These are phyloP conservation scores for Arabidopsis lyrata DNA, from an alignment of 441 rosid species.

Conservation along the genomic window DNA sequence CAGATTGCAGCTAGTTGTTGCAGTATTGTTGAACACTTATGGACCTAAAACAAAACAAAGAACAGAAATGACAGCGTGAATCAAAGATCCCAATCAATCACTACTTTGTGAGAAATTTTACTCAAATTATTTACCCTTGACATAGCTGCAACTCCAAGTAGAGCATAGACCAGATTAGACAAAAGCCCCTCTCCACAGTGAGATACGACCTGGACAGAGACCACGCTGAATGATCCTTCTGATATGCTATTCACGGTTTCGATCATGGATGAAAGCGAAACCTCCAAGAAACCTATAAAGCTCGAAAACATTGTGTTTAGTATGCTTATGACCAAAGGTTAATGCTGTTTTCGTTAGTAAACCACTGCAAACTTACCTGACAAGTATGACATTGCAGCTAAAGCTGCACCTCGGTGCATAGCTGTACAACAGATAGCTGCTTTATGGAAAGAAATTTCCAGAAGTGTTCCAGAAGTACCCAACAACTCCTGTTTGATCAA, in stretches of 20 bases:
- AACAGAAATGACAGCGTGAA: too few species aligned
- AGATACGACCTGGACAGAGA: conserved; percentile 76
- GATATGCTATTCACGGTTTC: conserved; percentile 62
- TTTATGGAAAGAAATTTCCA: conserved; percentile 93
- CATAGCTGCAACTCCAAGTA: conserved; percentile 98
- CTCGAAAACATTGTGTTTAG: conserved; percentile 35
- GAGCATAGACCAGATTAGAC: conserved; percentile 88
- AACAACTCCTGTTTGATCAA: conserved; percentile 69
- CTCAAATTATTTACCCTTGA: conserved; percentile 69
- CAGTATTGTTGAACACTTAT: conserved; percentile 89
- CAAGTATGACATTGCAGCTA: conserved; percentile 95
- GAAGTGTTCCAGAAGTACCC: conserved; percentile 78
- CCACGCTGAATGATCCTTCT: conserved; percentile 77
- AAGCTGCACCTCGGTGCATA: conserved; percentile 98
- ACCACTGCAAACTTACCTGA: conserved; percentile 62
- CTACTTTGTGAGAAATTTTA: background rate
- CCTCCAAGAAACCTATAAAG: conserved; percentile 86
- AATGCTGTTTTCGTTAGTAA: background rate
- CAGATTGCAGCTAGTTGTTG: conserved; percentile 95
- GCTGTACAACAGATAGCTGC: conserved; percentile 99
- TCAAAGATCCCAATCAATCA: conserved; percentile 3
- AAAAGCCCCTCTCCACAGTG: conserved; percentile 94
- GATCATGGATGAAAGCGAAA: conserved; percentile 64
- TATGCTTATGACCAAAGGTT: conserved; percentile 15
- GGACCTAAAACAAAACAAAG: conserved; percentile 63